These are phyloP conservation scores for Coemansia sp. DNA, from an alignment of 192 early-diverging fungal species.

Conservation along the genomic window DNA sequence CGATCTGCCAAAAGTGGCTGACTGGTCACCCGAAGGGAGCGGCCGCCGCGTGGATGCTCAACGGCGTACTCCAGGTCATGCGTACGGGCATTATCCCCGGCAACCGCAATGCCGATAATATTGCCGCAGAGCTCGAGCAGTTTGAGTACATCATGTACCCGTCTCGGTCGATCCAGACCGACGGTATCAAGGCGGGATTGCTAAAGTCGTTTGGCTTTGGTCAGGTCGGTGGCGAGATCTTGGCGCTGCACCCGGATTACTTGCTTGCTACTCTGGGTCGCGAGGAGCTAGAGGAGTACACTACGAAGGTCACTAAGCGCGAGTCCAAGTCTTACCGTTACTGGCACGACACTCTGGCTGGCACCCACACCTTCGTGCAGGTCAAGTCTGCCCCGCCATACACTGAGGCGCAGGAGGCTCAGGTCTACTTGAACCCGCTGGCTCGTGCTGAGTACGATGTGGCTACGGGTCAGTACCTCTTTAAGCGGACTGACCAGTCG, in stretches of 20 bases:
- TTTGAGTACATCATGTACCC: slow-evolving; percentile 84
- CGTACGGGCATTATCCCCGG: slow-evolving; percentile 86
- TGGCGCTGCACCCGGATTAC: slow-evolving; percentile 69
- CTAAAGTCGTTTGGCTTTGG: slow-evolving; percentile 76
- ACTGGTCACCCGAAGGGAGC: slow-evolving; percentile 96
- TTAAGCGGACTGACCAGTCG: slow-evolving; percentile 41
- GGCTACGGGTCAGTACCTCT: slow-evolving; percentile 49
- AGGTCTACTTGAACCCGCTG: slow-evolving; percentile 25
- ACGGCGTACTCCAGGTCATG: slow-evolving; percentile 83
- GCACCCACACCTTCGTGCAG: slow-evolving; percentile 27
- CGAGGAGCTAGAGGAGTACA: slow-evolving; percentile 19
- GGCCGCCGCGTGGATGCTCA: slow-evolving; percentile 96
- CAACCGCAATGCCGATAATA: slow-evolving; percentile 74
- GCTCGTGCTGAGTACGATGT: slow-evolving; percentile 53
- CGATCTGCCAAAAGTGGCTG: slow-evolving; percentile 88
- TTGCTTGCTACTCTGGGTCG: slow-evolving; percentile 47
- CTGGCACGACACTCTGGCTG: slow-evolving; percentile 38
- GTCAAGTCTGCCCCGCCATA: slow-evolving; percentile 34
- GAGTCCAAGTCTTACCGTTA: slow-evolving; percentile 25
- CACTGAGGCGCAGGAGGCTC: slow-evolving; percentile 15
- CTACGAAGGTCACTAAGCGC: neutral
- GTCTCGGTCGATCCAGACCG: slow-evolving; percentile 58
- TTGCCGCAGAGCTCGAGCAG: slow-evolving; percentile 59
- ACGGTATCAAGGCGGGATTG: slow-evolving; percentile 62
- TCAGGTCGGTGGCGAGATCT: slow-evolving; percentile 70